phyloP scores from a whole-genome alignment of 495 filamentous ascomycete genomes.

The Neurospora sp. region DNA sequence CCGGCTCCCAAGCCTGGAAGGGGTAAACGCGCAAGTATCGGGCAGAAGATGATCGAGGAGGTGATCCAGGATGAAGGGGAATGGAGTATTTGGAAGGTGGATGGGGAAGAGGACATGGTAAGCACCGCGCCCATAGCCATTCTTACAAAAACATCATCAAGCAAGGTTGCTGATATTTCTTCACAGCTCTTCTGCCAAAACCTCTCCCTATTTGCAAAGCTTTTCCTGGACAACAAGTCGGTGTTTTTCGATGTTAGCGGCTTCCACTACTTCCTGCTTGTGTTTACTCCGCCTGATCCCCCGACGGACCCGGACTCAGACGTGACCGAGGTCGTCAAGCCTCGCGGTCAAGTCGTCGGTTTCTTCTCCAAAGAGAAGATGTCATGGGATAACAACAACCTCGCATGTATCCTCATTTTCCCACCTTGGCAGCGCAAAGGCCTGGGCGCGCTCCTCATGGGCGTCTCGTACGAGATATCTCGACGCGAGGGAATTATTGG shows the following conservation, averaged over 20 bases:
- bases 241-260: constrained; percentile 94
- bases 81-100: constrained; percentile 76
- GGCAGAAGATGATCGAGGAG: constrained; percentile 46
- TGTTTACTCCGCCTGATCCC: constrained; percentile 45
- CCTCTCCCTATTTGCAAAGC: constrained; percentile 90
- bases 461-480: constrained; percentile 87
- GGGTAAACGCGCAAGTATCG: constrained; percentile 26
- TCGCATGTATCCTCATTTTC: constrained; percentile 94
- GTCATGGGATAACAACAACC: constrained; percentile 97
- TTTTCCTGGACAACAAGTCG: constrained; percentile 96
- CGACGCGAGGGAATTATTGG: constrained; percentile 74
- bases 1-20: constrained; percentile 31
- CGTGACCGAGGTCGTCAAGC: constrained; percentile 2
- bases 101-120: constrained; percentile 73
- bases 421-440: constrained; percentile 90
- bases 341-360: constrained; percentile 57
- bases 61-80: constrained; percentile 43
- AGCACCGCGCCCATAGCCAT: constrained; percentile 11
- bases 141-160: not conserved
- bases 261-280: constrained; percentile 91
- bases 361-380: constrained; percentile 99
- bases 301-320: constrained; percentile 16
- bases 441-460: constrained; percentile 83
- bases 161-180: not conserved
- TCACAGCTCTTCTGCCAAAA: constrained; percentile 83